A percentile compares a stretch with the other conserved stretches of the same genome.
phyloP scores from a whole-genome alignment of 2,329 filamentous ascomycete genomes.

The Pseudocercospora pini-densiflorae region DNA sequence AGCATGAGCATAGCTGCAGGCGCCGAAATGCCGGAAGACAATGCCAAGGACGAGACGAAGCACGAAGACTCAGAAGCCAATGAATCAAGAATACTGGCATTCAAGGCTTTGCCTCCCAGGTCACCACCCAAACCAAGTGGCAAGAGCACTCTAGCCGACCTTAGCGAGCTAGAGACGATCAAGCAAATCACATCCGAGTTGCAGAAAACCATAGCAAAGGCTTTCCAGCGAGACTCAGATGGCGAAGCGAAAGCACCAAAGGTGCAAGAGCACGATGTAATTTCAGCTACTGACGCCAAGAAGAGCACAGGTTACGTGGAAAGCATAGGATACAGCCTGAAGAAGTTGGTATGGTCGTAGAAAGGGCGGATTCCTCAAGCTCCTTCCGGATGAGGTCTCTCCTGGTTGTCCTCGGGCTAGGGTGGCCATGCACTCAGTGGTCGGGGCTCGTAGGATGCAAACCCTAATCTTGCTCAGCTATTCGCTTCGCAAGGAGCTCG shows the following conservation, averaged over 20 bases:
- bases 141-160: slow-evolving; percentile 38
- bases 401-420: background rate
- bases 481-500: background rate
- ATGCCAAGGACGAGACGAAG: slow-evolving; percentile 14
- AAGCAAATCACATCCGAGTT: slow-evolving; percentile 76
- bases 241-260: slow-evolving; percentile 31
- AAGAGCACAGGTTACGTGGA: slow-evolving; percentile 85
- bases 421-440: background rate
- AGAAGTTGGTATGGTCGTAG: slow-evolving; percentile 86
- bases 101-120: slow-evolving; percentile 59
- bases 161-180: slow-evolving; percentile 60
- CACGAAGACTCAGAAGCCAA: slow-evolving; percentile 29
- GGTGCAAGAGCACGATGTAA: slow-evolving; percentile 70
- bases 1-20: slow-evolving; percentile 68
- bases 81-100: slow-evolving; percentile 52
- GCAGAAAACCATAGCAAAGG: slow-evolving; percentile 63
- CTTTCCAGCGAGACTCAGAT: slow-evolving; percentile 44
- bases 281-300: slow-evolving; percentile 82
- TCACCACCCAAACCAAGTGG: slow-evolving; percentile 42
- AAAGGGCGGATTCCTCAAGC: background rate
- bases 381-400: background rate
- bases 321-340: slow-evolving; percentile 84
- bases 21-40: slow-evolving; percentile 34
- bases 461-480: background rate
- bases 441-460: background rate